phyloP scores from a whole-genome alignment of 495 filamentous ascomycete species.

The Penicillium silybi region DNA sequence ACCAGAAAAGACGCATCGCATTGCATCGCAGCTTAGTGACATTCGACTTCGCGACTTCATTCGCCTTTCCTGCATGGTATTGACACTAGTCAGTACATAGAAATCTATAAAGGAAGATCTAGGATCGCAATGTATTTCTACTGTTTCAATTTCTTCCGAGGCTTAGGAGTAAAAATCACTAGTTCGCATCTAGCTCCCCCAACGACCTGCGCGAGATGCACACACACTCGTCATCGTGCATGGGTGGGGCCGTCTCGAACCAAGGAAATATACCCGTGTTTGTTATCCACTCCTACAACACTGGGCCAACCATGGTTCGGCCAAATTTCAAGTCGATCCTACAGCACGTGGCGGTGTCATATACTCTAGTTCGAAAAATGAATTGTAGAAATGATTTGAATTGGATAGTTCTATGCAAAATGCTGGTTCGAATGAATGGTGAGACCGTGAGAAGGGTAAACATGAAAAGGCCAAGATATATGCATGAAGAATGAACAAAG shows the following conservation, averaged over 20 bases:
- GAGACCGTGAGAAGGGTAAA: background rate
- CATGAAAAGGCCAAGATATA: conserved; percentile 10
- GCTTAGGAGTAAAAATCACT: background rate
- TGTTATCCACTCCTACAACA: background rate
- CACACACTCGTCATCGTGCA: conserved; percentile 3
- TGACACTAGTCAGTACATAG: conserved; percentile 12
- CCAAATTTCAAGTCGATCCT: background rate
- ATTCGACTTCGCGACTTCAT: conserved; percentile 2
- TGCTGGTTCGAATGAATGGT: conserved; percentile 1
- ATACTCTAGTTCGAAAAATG: background rate
- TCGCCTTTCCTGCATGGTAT: background rate
- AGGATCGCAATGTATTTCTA: conserved; percentile 17
- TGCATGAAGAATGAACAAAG: conserved; percentile 8
- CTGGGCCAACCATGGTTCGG: background rate
- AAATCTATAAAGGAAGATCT: conserved; percentile 9
- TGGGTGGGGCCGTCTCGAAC: background rate
- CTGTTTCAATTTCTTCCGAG: background rate
- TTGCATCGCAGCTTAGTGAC: background rate
- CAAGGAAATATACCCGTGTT: background rate
- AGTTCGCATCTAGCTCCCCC: background rate
- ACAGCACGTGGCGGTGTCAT: background rate
- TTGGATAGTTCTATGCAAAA: conserved; percentile 5
- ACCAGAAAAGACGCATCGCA: conserved; percentile 5
- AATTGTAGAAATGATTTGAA: background rate
- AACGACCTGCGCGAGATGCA: background rate